These are phyloP conservation scores for Ceratocystis cacaofunesta DNA, from an alignment of 2,329 filamentous ascomycete genomes.

Conservation along the genomic window DNA sequence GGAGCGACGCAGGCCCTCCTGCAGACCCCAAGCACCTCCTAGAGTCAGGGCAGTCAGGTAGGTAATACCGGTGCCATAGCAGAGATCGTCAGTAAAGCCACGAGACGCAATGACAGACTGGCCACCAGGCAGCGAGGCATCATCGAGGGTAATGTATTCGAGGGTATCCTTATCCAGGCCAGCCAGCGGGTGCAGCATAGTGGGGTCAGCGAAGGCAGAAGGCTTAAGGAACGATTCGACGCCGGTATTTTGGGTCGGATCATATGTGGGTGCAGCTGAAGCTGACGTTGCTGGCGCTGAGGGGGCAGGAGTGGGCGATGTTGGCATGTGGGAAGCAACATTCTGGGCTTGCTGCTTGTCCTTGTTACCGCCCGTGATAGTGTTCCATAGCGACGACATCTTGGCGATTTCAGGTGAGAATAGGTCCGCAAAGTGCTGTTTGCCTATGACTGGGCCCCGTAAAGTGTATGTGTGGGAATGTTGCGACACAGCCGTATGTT, in stretches of 20 bases:
- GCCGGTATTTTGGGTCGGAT: conserved; percentile 60
- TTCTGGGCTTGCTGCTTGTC: conserved; percentile 29
- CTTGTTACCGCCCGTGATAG: conserved; percentile 45
- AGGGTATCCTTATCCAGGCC: conserved; percentile 85
- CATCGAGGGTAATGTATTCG: conserved; percentile 90
- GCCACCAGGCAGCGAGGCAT: conserved; percentile 69
- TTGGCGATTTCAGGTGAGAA: conserved; percentile 10
- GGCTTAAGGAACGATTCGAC: conserved; percentile 73
- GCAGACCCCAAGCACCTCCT: conserved; percentile 83
- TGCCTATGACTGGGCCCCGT: neutral
- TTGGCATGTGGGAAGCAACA: conserved; percentile 17
- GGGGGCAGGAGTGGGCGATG: conserved; percentile 18
- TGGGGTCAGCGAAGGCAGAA: conserved; percentile 67
- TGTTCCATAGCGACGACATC: conserved; percentile 47
- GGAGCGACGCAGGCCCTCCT: conserved; percentile 74
- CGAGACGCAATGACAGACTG: conserved; percentile 83
- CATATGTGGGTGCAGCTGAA: conserved; percentile 44
- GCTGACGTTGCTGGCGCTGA: conserved; percentile 35
- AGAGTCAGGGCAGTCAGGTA: conserved; percentile 76
- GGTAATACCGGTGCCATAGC: conserved; percentile 90
- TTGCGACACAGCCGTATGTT: conserved; percentile 3
- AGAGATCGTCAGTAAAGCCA: conserved; percentile 95
- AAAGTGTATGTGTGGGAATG: neutral
- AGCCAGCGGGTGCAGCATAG: conserved; percentile 80
- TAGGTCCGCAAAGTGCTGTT: neutral